Conservation (phyloP, 2,329 filamentous ascomycete genomes). For the Aaosphaeria pasadenensis region DNA sequence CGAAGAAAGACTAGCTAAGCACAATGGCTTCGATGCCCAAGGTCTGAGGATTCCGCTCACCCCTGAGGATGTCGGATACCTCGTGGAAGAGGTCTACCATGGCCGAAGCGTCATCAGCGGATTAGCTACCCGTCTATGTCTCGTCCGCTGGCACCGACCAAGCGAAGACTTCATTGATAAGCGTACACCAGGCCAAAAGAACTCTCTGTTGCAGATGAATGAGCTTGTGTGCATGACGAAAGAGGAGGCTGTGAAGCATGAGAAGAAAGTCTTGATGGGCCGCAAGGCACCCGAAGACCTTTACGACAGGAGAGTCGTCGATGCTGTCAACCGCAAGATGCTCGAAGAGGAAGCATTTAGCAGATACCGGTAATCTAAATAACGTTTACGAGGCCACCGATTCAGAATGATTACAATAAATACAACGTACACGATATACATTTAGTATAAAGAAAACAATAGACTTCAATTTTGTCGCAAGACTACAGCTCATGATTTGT, state of each 20-base stretch:
- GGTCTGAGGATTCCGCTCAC: constrained; percentile 80
- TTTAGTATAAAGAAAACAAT: too few relatives aligned
- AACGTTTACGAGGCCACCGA: too few relatives aligned
- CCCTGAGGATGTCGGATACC: constrained; percentile 76
- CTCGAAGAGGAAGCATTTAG: constrained; percentile 62
- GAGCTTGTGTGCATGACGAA: constrained; percentile 91
- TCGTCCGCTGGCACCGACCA: constrained; percentile 79
- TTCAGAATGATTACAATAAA: too few relatives aligned
- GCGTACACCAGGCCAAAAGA: constrained; percentile 71
- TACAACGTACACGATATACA: too few relatives aligned
- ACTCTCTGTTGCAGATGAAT: constrained; percentile 63
- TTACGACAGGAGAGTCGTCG: constrained; percentile 67
- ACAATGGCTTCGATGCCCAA: constrained; percentile 54
- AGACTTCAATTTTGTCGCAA: too few relatives aligned
- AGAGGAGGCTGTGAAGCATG: constrained; percentile 78
- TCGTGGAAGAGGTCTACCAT: constrained; percentile 84
- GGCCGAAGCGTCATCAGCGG: constrained; percentile 82
- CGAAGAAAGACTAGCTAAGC: constrained; percentile 71
- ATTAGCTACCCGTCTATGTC: constrained; percentile 70
- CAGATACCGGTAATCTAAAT: constrained; percentile 42
- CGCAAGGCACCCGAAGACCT: constrained; percentile 66
- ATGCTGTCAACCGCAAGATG: constrained; percentile 64
- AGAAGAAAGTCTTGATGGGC: constrained; percentile 72
- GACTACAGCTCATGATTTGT: too few relatives aligned
- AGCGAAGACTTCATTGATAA: constrained; percentile 61